Conservation (phyloP, 1,139 yeast genomes). For the Magnusiomyces suaveolens region DNA sequence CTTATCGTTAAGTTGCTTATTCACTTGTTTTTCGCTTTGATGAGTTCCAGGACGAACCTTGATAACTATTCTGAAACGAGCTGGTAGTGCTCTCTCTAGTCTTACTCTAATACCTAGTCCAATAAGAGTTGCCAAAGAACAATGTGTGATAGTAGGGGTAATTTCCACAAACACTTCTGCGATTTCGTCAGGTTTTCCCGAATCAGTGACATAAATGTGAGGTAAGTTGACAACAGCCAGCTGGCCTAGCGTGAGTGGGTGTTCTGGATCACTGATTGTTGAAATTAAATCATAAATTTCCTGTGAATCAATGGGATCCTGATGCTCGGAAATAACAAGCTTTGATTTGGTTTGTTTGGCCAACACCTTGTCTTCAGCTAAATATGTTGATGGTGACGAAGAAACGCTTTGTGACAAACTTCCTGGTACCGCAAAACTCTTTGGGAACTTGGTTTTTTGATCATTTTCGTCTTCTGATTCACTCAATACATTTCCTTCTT, state of each 20-base stretch:
- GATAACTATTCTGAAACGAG: slow-evolving; percentile 71
- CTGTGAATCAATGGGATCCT: slow-evolving; percentile 69
- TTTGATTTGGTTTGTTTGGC: neutral
- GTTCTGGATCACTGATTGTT: slow-evolving; percentile 93
- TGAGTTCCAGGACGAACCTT: slow-evolving; percentile 86
- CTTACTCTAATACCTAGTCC: slow-evolving; percentile 93
- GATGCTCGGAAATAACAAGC: slow-evolving; percentile 25
- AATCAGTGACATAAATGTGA: slow-evolving; percentile 63
- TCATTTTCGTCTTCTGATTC: slow-evolving; percentile 10
- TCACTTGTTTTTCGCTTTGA: slow-evolving; percentile 91
- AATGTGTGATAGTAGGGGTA: slow-evolving; percentile 96
- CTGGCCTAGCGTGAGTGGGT: slow-evolving; percentile 90
- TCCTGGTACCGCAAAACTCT: neutral
- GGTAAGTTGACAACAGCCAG: slow-evolving; percentile 82
- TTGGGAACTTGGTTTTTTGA: neutral
- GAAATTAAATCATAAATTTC: slow-evolving; percentile 71
- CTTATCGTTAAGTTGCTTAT: slow-evolving; percentile 92
- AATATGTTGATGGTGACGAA: neutral
- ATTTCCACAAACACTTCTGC: slow-evolving; percentile 74
- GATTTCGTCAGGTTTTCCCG: slow-evolving; percentile 43
- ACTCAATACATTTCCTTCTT: slow-evolving; percentile 2
- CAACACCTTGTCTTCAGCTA: neutral
- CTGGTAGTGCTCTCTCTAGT: slow-evolving; percentile 78
- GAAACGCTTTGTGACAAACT: neutral
- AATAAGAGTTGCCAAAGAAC: slow-evolving; percentile 89